These are phyloP conservation scores for Malus asiatica DNA, from an alignment of 306 rosid genomes.

Conservation along the genomic window DNA sequence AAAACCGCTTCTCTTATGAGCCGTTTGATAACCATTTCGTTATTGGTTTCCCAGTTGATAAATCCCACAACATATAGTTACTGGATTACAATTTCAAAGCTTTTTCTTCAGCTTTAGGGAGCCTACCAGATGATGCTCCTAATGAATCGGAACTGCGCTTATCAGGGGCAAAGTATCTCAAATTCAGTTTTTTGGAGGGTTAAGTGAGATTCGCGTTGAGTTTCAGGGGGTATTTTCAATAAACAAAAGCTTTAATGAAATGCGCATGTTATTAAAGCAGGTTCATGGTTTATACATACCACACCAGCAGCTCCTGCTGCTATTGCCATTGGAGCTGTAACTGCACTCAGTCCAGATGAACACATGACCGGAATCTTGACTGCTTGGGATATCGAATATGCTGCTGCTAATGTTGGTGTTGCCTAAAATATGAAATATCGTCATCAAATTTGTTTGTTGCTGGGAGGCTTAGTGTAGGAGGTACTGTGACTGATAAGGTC, in stretches of 20 bases:
- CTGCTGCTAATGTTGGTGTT: constrained; percentile 85
- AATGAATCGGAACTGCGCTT: constrained; percentile 35
- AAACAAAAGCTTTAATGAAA: not conserved
- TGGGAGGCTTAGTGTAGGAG: constrained; percentile 1
- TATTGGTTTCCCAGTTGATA: not conserved
- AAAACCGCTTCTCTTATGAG: not conserved
- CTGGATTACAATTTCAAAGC: constrained; percentile 21
- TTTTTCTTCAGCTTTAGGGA: constrained; percentile 24
- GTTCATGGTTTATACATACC: constrained; percentile 31
- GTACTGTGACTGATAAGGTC: constrained; percentile 76
- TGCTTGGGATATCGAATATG: constrained; percentile 81
- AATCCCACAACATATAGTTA: not conserved
- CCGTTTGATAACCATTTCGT: too few species aligned
- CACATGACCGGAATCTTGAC: constrained; percentile 89
- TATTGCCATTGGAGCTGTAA: constrained; percentile 91
- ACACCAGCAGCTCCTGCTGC: constrained; percentile 94
- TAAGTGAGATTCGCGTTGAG: too few species aligned
- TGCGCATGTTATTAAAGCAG: not conserved
- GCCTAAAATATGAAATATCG: constrained; percentile 40
- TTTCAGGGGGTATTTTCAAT: too few species aligned
- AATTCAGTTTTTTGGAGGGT: too few species aligned
- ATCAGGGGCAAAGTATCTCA: too few species aligned
- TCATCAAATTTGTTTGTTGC: constrained; percentile 6
- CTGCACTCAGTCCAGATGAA: constrained; percentile 77
- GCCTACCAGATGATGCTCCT: constrained; percentile 25